phyloP scores from a whole-genome alignment of 441 rosid genomes.

The Populus tomentosa region DNA sequence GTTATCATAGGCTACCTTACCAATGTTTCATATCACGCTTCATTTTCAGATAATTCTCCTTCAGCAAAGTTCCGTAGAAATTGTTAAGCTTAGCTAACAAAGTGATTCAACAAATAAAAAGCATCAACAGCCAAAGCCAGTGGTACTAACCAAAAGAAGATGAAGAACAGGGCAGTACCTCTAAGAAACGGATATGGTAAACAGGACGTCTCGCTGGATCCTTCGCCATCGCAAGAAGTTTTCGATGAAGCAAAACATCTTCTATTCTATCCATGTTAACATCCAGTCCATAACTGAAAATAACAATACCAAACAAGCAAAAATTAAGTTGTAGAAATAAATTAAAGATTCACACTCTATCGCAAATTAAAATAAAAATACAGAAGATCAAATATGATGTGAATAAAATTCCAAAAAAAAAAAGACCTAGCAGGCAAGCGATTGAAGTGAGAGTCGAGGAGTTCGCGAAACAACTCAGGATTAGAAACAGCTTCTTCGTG shows the following conservation, averaged over 20 bases:
- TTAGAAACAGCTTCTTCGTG: conserved; percentile 41
- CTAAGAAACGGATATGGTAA: conserved; percentile 55
- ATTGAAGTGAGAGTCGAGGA: conserved; percentile 57
- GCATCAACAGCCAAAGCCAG: background rate
- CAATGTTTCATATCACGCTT: no score
- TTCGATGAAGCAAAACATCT: conserved; percentile 57
- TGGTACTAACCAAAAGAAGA: background rate
- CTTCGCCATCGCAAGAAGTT: conserved; percentile 55
- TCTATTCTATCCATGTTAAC: conserved; percentile 69
- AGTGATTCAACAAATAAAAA: no score
- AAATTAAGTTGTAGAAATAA: background rate
- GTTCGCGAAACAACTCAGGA: conserved; percentile 51
- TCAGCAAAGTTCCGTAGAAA: no score
- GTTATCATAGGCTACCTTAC: no score
- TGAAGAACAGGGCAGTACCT: conserved; percentile 37
- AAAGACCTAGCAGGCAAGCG: conserved; percentile 66
- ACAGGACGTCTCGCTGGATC: conserved; percentile 60
- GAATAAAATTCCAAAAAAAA: background rate
- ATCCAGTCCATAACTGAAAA: conserved; percentile 56
- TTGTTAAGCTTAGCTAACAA: no score
- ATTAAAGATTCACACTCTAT: background rate
- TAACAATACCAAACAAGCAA: conserved; percentile 4
- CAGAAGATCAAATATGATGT: background rate
- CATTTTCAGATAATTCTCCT: no score
- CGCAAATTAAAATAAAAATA: background rate